A percentile compares a stretch with the other conserved stretches of the same genome.
Conservation (phyloP, 176 grass and related monocot genomes). For the Leersia perrieri region DNA sequence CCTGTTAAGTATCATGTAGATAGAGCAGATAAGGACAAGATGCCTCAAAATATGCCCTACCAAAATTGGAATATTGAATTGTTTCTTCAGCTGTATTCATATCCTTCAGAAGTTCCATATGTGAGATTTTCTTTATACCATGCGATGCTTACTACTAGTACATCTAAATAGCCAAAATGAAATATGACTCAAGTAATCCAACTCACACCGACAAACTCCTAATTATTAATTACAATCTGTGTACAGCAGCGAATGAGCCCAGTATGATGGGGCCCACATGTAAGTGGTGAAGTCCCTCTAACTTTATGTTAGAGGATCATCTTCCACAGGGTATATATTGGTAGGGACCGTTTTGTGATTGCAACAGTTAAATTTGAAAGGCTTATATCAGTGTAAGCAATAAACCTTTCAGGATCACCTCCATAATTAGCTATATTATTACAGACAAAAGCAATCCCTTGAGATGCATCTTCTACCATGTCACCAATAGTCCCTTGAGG, state of each 20-base stretch:
- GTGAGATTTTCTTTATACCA: neutral
- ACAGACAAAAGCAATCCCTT: slow-evolving; percentile 87
- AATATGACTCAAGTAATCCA: neutral
- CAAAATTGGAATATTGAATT: neutral
- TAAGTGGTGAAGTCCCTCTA: too few species aligned
- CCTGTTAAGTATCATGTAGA: slow-evolving; percentile 36
- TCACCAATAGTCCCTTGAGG: slow-evolving; percentile 91
- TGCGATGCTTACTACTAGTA: neutral
- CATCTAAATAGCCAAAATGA: neutral
- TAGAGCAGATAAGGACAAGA: slow-evolving; percentile 32
- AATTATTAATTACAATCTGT: neutral
- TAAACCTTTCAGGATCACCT: slow-evolving; percentile 82
- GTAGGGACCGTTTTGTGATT: neutral
- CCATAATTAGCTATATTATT: slow-evolving; percentile 80
- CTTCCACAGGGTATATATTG: neutral
- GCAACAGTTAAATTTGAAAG: neutral
- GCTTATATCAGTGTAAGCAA: slow-evolving; percentile 11
- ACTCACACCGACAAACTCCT: neutral
- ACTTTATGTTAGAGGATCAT: too few species aligned
- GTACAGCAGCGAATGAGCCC: neutral
- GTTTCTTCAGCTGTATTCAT: neutral
- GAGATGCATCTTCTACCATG: slow-evolving; percentile 86
- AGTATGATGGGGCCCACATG: too few species aligned
- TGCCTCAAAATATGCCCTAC: neutral
- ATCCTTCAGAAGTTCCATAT: slow-evolving; percentile 8